Evolutionary conservation across 305 asterid species (phyloP).

Genomic region (Striga hermonthica): DNA sequence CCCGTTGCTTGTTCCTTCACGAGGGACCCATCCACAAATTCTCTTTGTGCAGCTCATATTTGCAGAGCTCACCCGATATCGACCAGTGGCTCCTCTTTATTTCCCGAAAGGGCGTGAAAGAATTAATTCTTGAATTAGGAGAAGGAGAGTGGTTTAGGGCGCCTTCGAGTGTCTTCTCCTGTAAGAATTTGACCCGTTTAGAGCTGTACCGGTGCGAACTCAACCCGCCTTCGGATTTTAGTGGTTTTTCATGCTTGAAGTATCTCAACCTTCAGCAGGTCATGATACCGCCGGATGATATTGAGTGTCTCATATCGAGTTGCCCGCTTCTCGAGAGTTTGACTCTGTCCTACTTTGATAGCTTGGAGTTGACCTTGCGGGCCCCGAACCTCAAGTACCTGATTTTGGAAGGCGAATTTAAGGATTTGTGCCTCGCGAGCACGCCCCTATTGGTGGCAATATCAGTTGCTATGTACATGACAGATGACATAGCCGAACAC

Average conservation of each 20-base stretch:
- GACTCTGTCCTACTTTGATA: slow-evolving; percentile 62
- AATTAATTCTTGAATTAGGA: slow-evolving; percentile 67
- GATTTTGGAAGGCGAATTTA: slow-evolving; percentile 82
- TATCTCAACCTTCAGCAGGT: slow-evolving; percentile 52
- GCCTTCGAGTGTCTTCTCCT: slow-evolving; percentile 68
- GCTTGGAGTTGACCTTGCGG: slow-evolving; percentile 59
- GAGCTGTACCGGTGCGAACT: slow-evolving; percentile 79
- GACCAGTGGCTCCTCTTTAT: slow-evolving; percentile 88
- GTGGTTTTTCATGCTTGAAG: slow-evolving; percentile 65
- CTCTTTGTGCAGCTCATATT: slow-evolving; percentile 45
- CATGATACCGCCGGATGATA: slow-evolving; percentile 41
- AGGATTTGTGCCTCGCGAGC: slow-evolving; percentile 65
- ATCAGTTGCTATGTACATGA: slow-evolving; percentile 77
- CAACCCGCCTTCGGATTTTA: slow-evolving; percentile 57
- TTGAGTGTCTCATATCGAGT: slow-evolving; percentile 54
- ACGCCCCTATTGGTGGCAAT: slow-evolving; percentile 56
- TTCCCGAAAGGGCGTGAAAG: slow-evolving; percentile 67
- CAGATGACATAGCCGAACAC: slow-evolving; percentile 70
- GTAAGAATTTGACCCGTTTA: slow-evolving; percentile 54
- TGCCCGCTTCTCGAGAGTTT: slow-evolving; percentile 80
- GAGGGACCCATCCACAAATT: slow-evolving; percentile 83
- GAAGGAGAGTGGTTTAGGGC: slow-evolving; percentile 83
- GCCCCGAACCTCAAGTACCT: slow-evolving; percentile 84
- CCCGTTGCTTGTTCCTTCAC: slow-evolving; percentile 65
- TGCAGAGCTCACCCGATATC: slow-evolving; percentile 54